These are phyloP conservation scores for Plasmodium gallinaceum DNA, from an alignment of 169 alveolate genomes.

Conservation along the genomic window DNA sequence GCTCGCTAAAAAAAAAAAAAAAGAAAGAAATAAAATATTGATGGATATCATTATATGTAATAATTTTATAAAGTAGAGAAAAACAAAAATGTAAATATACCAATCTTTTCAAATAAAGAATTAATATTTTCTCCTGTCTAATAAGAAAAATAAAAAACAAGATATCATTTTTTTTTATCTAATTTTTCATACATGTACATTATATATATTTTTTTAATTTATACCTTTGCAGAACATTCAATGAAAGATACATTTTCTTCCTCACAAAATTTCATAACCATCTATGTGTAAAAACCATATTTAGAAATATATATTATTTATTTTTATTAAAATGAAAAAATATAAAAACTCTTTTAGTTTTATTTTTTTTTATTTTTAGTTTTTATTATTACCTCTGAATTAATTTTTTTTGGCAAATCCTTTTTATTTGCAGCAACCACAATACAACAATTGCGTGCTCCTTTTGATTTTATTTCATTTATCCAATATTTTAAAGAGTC, in stretches of 20 bases:
- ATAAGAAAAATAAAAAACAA: constrained; percentile 4
- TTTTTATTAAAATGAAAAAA: neutral
- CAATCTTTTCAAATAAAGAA: constrained; percentile 79
- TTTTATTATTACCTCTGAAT: constrained; percentile 62
- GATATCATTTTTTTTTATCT: neutral
- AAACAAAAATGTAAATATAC: constrained; percentile 28
- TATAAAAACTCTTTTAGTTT: neutral
- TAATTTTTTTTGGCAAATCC: constrained; percentile 78
- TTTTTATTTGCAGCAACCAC: constrained; percentile 86
- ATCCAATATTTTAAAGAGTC: constrained; percentile 84
- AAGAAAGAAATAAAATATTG: neutral
- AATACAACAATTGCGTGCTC: constrained; percentile 81
- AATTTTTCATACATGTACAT: neutral
- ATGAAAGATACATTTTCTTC: constrained; percentile 76
- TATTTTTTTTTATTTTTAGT: neutral
- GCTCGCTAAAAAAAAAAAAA: constrained; percentile 48
- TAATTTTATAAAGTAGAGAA: neutral
- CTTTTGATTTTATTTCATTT: constrained; percentile 82
- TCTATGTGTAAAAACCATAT: constrained; percentile 30
- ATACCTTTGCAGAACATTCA: constrained; percentile 83
- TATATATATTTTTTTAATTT: neutral
- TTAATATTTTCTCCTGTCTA: constrained; percentile 83
- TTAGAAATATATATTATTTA: neutral
- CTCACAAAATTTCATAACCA: constrained; percentile 77
- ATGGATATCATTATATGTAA: neutral